phyloP scores from a whole-genome alignment of 1,139 yeast genomes.

The Taphrina populina region DNA sequence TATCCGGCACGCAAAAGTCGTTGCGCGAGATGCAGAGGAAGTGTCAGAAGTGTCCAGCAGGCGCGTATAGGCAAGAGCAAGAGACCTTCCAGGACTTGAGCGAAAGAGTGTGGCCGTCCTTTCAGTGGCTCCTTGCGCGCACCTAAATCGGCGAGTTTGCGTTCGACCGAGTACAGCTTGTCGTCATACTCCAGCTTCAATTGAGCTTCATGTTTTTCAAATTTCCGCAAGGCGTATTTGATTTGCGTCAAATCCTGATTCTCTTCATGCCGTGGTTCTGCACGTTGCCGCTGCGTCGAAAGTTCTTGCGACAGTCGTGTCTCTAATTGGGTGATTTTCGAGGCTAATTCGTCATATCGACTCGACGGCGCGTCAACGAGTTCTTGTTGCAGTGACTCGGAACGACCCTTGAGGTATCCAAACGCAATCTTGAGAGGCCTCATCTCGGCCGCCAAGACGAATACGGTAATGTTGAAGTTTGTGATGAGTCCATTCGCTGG shows the following conservation, averaged over 20 bases:
- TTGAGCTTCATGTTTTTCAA: slow-evolving; percentile 22
- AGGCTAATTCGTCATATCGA: slow-evolving; percentile 7
- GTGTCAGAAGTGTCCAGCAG: slow-evolving; percentile 4
- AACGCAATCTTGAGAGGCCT: slow-evolving; percentile 26
- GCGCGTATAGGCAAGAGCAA: neutral
- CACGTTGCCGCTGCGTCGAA: neutral
- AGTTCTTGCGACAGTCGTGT: neutral
- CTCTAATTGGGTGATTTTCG: neutral
- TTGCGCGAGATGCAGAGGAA: too few relatives aligned
- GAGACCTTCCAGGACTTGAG: neutral
- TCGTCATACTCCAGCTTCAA: slow-evolving; percentile 6
- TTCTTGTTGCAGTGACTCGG: slow-evolving; percentile 24
- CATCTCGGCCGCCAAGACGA: slow-evolving; percentile 36
- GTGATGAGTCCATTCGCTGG: slow-evolving; percentile 36
- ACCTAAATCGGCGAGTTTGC: slow-evolving; percentile 14
- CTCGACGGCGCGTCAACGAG: slow-evolving; percentile 17
- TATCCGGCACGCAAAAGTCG: too few relatives aligned
- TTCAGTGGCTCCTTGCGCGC: too few relatives aligned
- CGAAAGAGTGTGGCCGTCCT: too few relatives aligned
- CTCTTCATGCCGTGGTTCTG: neutral
- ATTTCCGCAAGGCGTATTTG: slow-evolving; percentile 16
- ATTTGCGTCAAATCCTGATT: slow-evolving; percentile 4
- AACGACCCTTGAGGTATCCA: slow-evolving; percentile 9
- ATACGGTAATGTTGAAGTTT: slow-evolving; percentile 38
- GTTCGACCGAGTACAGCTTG: slow-evolving; percentile 10